These are phyloP conservation scores for Termitomyces sp. DNA, from an alignment of 768 basidiomycete genomes.

Conservation along the genomic window DNA sequence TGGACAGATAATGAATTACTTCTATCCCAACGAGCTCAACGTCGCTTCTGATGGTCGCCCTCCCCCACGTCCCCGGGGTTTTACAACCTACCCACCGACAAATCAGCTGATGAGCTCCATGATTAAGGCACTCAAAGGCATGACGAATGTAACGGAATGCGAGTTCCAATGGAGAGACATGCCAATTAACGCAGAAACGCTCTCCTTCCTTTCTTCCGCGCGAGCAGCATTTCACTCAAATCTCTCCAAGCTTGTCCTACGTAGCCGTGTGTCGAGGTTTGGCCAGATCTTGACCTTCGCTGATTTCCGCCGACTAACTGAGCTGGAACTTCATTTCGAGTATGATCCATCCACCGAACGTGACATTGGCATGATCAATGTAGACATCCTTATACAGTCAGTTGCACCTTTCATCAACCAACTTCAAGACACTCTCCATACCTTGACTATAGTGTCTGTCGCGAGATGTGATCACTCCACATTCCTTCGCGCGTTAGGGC, in stretches of 20 bases:
- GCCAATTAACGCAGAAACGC: conserved; percentile 22
- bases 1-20: neutral
- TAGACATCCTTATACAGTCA: conserved; percentile 14
- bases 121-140: conserved; percentile 25
- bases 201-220: conserved; percentile 22
- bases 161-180: conserved; percentile 35
- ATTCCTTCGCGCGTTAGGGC: conserved; percentile 24
- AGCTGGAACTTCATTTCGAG: conserved; percentile 29
- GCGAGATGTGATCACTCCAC: conserved; percentile 24
- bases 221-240: conserved; percentile 22
- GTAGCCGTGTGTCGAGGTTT: conserved; percentile 26
- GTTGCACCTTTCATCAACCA: conserved; percentile 27
- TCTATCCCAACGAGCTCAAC: neutral
- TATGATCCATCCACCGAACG: conserved; percentile 13
- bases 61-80: neutral
- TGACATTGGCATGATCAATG: neutral
- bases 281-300: conserved; percentile 21
- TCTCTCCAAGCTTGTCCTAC: conserved; percentile 27
- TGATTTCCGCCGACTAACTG: conserved; percentile 24
- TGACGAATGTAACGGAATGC: conserved; percentile 27
- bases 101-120: conserved; percentile 23
- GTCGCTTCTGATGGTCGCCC: neutral
- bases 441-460: conserved; percentile 27
- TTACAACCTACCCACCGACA: conserved; percentile 8
- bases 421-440: conserved; percentile 19